Conservation (phyloP, 768 basidiomycete species). For the Floccularia luteovirens region DNA sequence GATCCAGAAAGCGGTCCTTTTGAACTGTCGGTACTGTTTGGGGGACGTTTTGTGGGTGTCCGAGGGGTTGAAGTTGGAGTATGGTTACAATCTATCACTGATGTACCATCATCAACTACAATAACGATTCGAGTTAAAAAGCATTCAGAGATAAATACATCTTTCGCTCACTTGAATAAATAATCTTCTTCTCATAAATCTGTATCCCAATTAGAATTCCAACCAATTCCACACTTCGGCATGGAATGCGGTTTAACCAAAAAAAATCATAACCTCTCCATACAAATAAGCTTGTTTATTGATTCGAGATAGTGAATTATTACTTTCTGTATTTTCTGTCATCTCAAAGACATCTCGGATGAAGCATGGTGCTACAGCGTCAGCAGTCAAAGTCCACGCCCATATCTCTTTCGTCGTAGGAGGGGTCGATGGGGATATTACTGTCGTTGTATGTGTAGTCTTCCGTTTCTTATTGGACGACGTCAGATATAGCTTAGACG, state of each 20-base stretch:
- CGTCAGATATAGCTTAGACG: too few species aligned
- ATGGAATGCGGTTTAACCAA: slow-evolving; percentile 68
- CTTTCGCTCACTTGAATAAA: slow-evolving; percentile 59
- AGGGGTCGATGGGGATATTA: too few species aligned
- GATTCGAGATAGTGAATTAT: slow-evolving; percentile 9
- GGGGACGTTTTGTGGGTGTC: slow-evolving; percentile 7
- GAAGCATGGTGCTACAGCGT: slow-evolving; percentile 49
- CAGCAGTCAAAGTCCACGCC: slow-evolving; percentile 51
- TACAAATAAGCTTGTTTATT: slow-evolving; percentile 1
- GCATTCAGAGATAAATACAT: slow-evolving; percentile 7
- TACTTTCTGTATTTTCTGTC: slow-evolving; percentile 26
- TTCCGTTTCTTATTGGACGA: too few species aligned
- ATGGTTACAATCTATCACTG: slow-evolving; percentile 60
- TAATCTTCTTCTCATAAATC: slow-evolving; percentile 47
- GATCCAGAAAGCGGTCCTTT: slow-evolving; percentile 8
- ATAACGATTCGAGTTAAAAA: not conserved
- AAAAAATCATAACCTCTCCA: slow-evolving; percentile 49
- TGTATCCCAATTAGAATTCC: slow-evolving; percentile 62
- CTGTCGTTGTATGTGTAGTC: too few species aligned
- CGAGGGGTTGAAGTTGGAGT: slow-evolving; percentile 20
- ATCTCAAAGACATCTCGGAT: slow-evolving; percentile 43
- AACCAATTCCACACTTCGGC: slow-evolving; percentile 51
- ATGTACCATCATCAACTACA: slow-evolving; percentile 74
- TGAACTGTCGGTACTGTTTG: slow-evolving; percentile 6
- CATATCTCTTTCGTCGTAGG: slow-evolving; percentile 23